Evolutionary conservation across 495 filamentous ascomycete species (phyloP), one percentile per base, ranked within the genome.

Genomic region (Neurospora terricola): DNA sequence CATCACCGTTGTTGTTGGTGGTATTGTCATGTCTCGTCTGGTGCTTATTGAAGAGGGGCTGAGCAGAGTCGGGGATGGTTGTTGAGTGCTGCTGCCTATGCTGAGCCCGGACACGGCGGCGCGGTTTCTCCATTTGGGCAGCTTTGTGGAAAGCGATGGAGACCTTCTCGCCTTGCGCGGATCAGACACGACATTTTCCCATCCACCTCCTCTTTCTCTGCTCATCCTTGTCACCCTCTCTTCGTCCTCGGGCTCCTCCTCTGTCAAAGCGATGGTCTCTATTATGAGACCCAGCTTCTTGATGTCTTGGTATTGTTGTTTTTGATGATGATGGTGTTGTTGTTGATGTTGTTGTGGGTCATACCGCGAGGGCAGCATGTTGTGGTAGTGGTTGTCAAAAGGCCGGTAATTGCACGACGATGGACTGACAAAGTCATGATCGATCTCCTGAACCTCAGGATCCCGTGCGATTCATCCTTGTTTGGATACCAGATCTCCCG

Each of bases 401-500:
- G 27, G 14, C 27, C 54, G 54, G 54, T 66, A 34, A 34, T 30
- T 66, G 12, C 14, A 34, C 30, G 54, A 34, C 54, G 54, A 36
- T 12, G 54, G 54, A 34, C 54, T 5, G 54, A 66, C 54, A 66
- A 18, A 66, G 54, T 66, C 27, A 66, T 66, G 54, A 66, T 34
- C 6, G 14, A 66, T 66, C 27, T 62, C 27, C 27, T 62, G 54
- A 62, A 62, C 27, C 14, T 66, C 54, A 18, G 54, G 54, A 66
- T 66, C 54, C 54, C 27, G 54, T 66, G 14, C 54, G 54, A 18
- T 66, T 66, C 54, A 66, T 66, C 54, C 54, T 34, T 66, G 62
- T 30, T 77, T 78, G 66, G 77, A 73, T 14, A 75, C 77, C 73
- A 81, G 69, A 38, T 84, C 85, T 1, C 90, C 90, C 11, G 90